Conservation (phyloP, 345 rosid species). For the Bruguiera sexangula region DNA sequence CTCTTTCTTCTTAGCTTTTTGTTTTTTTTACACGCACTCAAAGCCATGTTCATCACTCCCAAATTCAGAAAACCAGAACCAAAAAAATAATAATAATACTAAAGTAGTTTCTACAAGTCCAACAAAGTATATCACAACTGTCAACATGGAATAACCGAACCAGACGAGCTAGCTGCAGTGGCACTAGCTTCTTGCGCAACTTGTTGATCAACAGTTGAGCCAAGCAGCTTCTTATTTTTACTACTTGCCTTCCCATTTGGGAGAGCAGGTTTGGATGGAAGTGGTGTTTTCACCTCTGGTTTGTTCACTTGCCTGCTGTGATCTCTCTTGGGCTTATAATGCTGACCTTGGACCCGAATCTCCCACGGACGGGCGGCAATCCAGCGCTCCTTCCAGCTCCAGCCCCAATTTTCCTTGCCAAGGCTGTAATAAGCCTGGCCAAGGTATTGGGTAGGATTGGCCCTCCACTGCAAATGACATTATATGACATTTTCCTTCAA, state of each 20-base stretch:
- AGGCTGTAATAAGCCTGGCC: constrained; percentile 71
- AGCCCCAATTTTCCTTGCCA: constrained; percentile 73
- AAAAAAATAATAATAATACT: not conserved
- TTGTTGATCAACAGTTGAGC: constrained; percentile 9
- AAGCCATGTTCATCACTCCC: too few relatives aligned
- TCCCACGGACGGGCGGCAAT: constrained; percentile 83
- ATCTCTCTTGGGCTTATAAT: constrained; percentile 25
- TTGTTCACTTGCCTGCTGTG: constrained; percentile 35
- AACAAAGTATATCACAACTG: not conserved
- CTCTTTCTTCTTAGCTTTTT: too few relatives aligned
- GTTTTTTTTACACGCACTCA: too few relatives aligned
- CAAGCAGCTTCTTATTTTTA: constrained; percentile 26
- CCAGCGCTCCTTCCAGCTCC: constrained; percentile 95
- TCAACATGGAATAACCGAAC: not conserved
- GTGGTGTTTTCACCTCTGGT: constrained; percentile 25
- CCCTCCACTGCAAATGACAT: constrained; percentile 63
- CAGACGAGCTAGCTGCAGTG: not conserved
- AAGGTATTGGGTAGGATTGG: constrained; percentile 68
- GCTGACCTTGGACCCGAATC: constrained; percentile 43
- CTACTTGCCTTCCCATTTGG: constrained; percentile 28
- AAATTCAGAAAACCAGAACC: not conserved
- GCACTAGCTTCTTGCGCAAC: constrained; percentile 1
- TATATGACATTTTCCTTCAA: not conserved
- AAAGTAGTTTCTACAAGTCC: not conserved
- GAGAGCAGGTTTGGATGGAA: constrained; percentile 25